Evolutionary conservation across 768 basidiomycete species (phyloP).

Genomic region (Lepiota venenata): DNA sequence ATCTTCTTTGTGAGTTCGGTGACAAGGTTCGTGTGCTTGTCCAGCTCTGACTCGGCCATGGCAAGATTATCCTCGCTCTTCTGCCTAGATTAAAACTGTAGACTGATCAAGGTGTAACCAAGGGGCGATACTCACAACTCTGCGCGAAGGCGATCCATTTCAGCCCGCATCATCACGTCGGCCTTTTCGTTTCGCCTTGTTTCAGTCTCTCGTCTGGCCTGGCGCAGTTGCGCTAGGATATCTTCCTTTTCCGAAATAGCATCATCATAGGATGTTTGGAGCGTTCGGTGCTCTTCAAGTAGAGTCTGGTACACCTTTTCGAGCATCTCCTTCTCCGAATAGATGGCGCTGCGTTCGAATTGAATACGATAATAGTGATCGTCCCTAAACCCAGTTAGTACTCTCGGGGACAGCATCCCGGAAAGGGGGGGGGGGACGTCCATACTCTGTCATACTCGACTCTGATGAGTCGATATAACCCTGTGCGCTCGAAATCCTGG

Average conservation of each 20-base stretch:
- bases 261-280: slow-evolving; percentile 81
- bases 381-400: slow-evolving; percentile 48
- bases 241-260: slow-evolving; percentile 77
- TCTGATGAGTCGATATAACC: slow-evolving; percentile 49
- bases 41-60: slow-evolving; percentile 77
- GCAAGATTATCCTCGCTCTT: slow-evolving; percentile 93
- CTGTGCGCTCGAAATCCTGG: slow-evolving; percentile 56
- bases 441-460: slow-evolving; percentile 76
- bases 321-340: slow-evolving; percentile 83
- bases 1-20: slow-evolving; percentile 75
- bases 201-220: slow-evolving; percentile 57
- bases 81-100: slow-evolving; percentile 49
- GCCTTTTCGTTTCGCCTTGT: slow-evolving; percentile 63
- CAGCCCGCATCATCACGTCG: slow-evolving; percentile 72
- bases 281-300: slow-evolving; percentile 66
- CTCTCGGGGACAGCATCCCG: background rate
- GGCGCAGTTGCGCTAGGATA: slow-evolving; percentile 55
- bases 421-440: slow-evolving; percentile 15
- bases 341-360: slow-evolving; percentile 71
- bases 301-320: slow-evolving; percentile 78
- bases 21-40: slow-evolving; percentile 67
- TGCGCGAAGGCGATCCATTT: slow-evolving; percentile 75
- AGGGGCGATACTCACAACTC: slow-evolving; percentile 68
- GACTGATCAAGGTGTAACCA: background rate
- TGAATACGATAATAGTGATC: slow-evolving; percentile 89